Base-by-base conservation (phyloP, 2,329 filamentous ascomycete species). In the Torrubiellomyces zombiae region DNA sequence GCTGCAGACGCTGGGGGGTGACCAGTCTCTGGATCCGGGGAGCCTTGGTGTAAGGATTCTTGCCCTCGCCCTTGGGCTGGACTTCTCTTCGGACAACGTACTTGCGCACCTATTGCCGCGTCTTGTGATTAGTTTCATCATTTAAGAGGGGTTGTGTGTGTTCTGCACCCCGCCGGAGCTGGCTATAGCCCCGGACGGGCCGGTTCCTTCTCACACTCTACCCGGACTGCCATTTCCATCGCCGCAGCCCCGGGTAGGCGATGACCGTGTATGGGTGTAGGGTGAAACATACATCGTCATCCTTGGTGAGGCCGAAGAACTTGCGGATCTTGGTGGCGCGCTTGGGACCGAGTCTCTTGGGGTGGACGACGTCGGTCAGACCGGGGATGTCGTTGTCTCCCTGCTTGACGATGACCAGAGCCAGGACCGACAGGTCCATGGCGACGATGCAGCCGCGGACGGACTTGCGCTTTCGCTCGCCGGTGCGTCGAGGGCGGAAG, bases 261-360 rank as follows among this genome's bases (percentile, higher is more conserved):
- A 78, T 69, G 70, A 75, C 60, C 48, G 51, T 53, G 51, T 55
- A 54, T 54, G 51, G 44, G 60, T 60, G 54, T 52, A 60, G 54
- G 53, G 49, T 52, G 57, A 48, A 49, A 83, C 80, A 74, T 79
- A 95, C 86, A 80, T 98, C 89, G 72, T 98, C 89, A 77, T 95
- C 85, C 85, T 95, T 95, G 80, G 77, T 86, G 74, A 98, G 80
- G 68, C 82, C 76, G 70, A 95, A 98, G 79, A 98, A 98, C 59
- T 75, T 78, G 63, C 86, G 82, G 67, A 98, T 95, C 83, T 95
- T 98, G 68, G 83, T 93, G 56, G 89, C 89, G 55, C 89, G 81
- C 85, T 98, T 98, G 68, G 89, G 89, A 49, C 89, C 89, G 55
- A 98, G 80, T 52, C 89, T 80, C 81, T 98, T 98, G 62, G 89